These are phyloP conservation scores for Solanum chmielewskii DNA, from an alignment of 257 asterid species.

Conservation along the genomic window DNA sequence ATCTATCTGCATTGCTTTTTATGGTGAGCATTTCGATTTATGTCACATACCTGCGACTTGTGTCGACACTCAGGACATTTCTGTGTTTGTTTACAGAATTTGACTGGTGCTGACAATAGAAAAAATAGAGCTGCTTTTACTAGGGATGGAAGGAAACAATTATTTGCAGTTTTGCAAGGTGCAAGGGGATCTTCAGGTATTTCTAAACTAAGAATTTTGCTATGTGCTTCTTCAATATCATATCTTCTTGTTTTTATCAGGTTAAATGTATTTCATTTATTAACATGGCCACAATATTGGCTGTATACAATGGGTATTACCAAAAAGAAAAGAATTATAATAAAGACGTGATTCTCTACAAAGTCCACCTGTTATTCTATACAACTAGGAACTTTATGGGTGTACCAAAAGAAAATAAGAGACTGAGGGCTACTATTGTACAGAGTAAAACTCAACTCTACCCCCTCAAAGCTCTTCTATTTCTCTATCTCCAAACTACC, in stretches of 20 bases:
- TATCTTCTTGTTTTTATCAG: background rate
- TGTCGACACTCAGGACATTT: background rate
- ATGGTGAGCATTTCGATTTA: conserved; percentile 44
- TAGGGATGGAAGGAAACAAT: conserved; percentile 93
- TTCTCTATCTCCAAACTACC: background rate
- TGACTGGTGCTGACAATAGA: conserved; percentile 66
- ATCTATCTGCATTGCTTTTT: conserved; percentile 76
- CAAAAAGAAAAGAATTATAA: background rate
- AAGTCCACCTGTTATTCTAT: background rate
- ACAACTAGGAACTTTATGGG: background rate
- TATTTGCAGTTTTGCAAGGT: conserved; percentile 93
- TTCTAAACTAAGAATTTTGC: background rate
- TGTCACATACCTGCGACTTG: background rate
- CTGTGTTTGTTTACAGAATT: conserved; percentile 43
- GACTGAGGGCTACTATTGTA: background rate
- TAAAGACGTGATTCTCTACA: background rate
- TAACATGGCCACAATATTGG: background rate
- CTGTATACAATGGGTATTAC: background rate
- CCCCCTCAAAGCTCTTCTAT: background rate
- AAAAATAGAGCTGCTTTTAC: conserved; percentile 86
- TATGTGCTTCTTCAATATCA: background rate
- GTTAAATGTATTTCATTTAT: background rate
- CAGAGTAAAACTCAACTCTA: background rate
- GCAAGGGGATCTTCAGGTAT: conserved; percentile 99
- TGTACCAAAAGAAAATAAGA: background rate